phyloP scores from a whole-genome alignment of 805 yeast species.

The Candida piceae region DNA sequence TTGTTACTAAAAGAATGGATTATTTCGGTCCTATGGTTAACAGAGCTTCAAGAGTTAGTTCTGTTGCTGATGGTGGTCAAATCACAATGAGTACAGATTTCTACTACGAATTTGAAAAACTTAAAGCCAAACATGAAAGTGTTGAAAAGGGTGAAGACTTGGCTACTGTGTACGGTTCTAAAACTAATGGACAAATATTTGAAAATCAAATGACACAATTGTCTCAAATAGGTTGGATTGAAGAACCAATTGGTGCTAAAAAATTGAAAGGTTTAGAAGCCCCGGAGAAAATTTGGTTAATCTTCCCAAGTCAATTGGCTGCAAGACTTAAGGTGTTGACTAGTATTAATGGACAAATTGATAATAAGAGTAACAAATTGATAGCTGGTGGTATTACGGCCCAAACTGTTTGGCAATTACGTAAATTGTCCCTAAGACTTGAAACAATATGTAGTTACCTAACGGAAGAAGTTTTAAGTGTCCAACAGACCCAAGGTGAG shows the following conservation, averaged over 20 bases:
- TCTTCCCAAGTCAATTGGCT: slow-evolving; percentile 62
- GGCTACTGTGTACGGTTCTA: slow-evolving; percentile 40
- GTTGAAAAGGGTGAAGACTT: slow-evolving; percentile 30
- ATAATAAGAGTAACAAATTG: slow-evolving; percentile 21
- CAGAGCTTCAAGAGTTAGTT: slow-evolving; percentile 86
- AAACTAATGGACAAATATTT: slow-evolving; percentile 34
- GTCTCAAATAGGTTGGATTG: slow-evolving; percentile 63
- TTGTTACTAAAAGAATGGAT: slow-evolving; percentile 96
- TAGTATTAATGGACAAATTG: slow-evolving; percentile 29
- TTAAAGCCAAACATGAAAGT: slow-evolving; percentile 43
- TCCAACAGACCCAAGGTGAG: not conserved
- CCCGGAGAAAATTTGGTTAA: slow-evolving; percentile 78
- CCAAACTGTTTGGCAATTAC: slow-evolving; percentile 33
- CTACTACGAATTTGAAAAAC: slow-evolving; percentile 60
- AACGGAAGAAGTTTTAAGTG: slow-evolving; percentile 27
- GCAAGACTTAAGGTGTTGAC: slow-evolving; percentile 48
- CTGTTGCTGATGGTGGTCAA: slow-evolving; percentile 98
- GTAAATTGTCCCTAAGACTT: slow-evolving; percentile 50
- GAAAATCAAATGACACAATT: slow-evolving; percentile 62
- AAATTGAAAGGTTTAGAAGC: slow-evolving; percentile 92
- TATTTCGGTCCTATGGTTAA: slow-evolving; percentile 99
- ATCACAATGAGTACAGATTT: slow-evolving; percentile 83
- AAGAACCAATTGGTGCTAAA: slow-evolving; percentile 73
- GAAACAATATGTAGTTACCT: slow-evolving; percentile 53
- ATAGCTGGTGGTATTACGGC: slow-evolving; percentile 27